phyloP scores from a whole-genome alignment of 2,329 filamentous ascomycete species.

The Verticillium zaregamsianum region DNA sequence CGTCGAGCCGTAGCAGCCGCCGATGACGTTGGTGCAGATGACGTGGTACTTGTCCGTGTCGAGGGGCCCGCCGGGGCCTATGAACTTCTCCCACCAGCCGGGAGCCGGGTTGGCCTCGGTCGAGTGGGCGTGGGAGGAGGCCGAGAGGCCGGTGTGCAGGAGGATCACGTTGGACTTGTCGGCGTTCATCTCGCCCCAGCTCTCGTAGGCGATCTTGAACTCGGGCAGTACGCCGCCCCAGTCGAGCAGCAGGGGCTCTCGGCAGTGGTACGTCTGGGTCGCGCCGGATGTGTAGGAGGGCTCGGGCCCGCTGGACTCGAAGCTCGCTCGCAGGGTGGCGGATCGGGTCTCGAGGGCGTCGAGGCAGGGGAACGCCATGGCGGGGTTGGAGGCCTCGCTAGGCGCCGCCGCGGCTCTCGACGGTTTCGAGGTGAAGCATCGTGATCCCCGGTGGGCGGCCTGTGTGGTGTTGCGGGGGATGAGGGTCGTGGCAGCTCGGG shows the following conservation, averaged over 20 bases:
- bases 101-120: conserved; percentile 82
- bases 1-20: conserved; percentile 93
- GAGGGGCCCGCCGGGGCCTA: conserved; percentile 77
- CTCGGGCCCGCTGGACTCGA: conserved; percentile 75
- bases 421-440: conserved; percentile 11
- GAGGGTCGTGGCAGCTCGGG: neutral
- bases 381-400: conserved; percentile 64
- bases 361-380: conserved; percentile 85
- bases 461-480: neutral
- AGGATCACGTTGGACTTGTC: conserved; percentile 86
- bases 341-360: conserved; percentile 79
- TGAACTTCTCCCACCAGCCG: conserved; percentile 99
- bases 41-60: conserved; percentile 91
- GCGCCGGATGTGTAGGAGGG: conserved; percentile 89
- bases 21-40: conserved; percentile 95
- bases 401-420: conserved; percentile 15
- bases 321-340: conserved; percentile 64
- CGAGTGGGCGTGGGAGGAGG: conserved; percentile 95
- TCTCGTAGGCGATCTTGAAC: conserved; percentile 89
- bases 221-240: conserved; percentile 91
- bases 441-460: neutral
- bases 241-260: conserved; percentile 75
- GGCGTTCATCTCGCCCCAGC: conserved; percentile 78
- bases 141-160: conserved; percentile 88
- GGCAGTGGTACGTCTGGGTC: conserved; percentile 73